Evolutionary conservation across 2,329 filamentous ascomycete genomes (phyloP).

Genomic region (Colletotrichum limetticola): DNA sequence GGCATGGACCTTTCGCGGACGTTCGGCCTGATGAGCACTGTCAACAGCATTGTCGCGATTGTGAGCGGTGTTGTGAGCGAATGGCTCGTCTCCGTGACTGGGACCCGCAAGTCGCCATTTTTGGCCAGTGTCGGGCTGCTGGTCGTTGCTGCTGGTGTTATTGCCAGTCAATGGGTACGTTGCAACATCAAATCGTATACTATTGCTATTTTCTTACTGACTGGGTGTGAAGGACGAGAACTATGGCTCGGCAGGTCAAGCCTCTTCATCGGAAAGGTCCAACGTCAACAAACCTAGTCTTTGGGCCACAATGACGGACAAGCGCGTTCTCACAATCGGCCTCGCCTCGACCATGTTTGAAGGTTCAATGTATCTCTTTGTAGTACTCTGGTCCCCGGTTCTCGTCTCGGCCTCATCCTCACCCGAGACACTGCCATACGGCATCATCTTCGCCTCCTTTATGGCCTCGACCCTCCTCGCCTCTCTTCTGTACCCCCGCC

Average conservation of each 20-base stretch:
- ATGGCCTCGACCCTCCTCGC: conserved; percentile 70
- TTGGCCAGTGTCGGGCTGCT: conserved; percentile 50
- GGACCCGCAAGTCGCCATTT: conserved; percentile 64
- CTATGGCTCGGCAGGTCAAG: conserved; percentile 50
- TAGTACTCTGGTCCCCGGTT: conserved; percentile 68
- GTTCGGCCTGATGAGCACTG: conserved; percentile 61
- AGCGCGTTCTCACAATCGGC: conserved; percentile 59
- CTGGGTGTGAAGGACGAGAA: conserved; percentile 56
- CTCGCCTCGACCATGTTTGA: conserved; percentile 67
- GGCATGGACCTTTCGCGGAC: conserved; percentile 57
- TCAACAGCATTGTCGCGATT: conserved; percentile 67
- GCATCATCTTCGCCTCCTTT: conserved; percentile 66
- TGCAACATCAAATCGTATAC: neutral
- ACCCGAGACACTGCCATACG: conserved; percentile 50
- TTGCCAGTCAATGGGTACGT: conserved; percentile 58
- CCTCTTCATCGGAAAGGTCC: neutral
- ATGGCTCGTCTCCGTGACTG: conserved; percentile 56
- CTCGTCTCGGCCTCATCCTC: conserved; percentile 50
- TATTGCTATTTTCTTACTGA: neutral
- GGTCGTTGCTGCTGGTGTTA: conserved; percentile 53
- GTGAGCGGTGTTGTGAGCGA: conserved; percentile 62
- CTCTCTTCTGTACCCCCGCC: conserved; percentile 59
- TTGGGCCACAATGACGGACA: conserved; percentile 47
- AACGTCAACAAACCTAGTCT: conserved; percentile 34
- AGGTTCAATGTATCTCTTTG: conserved; percentile 68